Conservation (phyloP, 495 filamentous ascomycete species). For the Lophiostoma macrostomum region DNA sequence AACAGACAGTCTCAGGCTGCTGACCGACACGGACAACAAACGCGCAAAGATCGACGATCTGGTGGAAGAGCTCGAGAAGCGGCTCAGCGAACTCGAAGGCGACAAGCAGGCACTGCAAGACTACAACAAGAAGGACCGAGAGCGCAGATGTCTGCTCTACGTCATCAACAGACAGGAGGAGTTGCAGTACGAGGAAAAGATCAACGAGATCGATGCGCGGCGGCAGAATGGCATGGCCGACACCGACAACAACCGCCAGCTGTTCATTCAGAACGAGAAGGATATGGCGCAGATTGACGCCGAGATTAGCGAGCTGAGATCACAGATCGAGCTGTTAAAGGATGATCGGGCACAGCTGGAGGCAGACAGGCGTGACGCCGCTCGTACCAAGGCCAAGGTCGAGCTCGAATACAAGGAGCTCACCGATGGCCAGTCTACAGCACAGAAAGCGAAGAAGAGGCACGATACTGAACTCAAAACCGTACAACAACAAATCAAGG, state of each 20-base stretch:
- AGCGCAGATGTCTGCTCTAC: constrained; percentile 89
- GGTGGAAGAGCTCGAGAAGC: constrained; percentile 84
- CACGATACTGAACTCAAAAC: constrained; percentile 71
- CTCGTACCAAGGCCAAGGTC: constrained; percentile 71
- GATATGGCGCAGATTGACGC: constrained; percentile 73
- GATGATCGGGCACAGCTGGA: constrained; percentile 88
- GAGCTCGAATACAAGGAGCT: constrained; percentile 82
- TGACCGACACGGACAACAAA: constrained; percentile 94
- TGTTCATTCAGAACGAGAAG: constrained; percentile 75
- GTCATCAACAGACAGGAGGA: constrained; percentile 90
- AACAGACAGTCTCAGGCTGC: constrained; percentile 89
- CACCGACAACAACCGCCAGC: constrained; percentile 74
- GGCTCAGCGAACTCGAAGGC: constrained; percentile 85
- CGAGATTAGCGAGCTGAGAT: constrained; percentile 72
- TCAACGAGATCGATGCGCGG: constrained; percentile 80
- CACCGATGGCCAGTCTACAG: constrained; percentile 73
- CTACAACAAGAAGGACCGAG: constrained; percentile 92
- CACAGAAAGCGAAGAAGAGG: constrained; percentile 62
- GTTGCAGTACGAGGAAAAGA: constrained; percentile 65
- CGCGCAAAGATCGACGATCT: constrained; percentile 90
- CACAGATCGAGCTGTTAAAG: constrained; percentile 78
- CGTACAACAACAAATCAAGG: constrained; percentile 70
- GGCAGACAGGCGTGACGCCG: constrained; percentile 79
- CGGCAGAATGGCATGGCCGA: constrained; percentile 77
- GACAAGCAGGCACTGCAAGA: constrained; percentile 92